Base-by-base conservation (phyloP, 2,329 filamentous ascomycete species). In the Ophiostoma pallidulum region DNA sequence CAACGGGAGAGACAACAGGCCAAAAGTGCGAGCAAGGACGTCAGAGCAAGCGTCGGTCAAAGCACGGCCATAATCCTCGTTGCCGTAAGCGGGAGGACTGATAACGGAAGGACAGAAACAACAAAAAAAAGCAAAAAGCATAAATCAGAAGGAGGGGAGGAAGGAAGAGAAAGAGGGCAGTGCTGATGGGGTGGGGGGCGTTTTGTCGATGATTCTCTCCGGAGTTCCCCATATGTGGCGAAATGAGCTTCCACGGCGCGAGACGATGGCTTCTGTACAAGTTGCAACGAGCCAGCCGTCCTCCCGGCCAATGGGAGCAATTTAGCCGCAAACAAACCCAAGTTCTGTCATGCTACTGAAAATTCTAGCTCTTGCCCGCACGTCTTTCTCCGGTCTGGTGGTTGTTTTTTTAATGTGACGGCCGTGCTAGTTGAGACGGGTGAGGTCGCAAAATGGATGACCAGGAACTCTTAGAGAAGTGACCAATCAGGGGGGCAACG, bases 151-250 rank as follows among this genome's bases (percentile, higher is more conserved):
- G 31, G 14, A n/a, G 14, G n/a, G 12, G 31, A 20, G 29, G 18
- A 29, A 32, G n/a, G 8, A 19, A 18, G 2, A 22, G 16, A 16
- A 39, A 16, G 20, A 19, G 31, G 6, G 24, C 2, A 24, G 8
- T 4, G 28, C 26, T 20, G 24, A 31, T n/a, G 28, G 41, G 29
- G 45, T 32, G 41, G 38, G 36, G 31, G 26, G 26, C 32, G 36
- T 26, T 26, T 47, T 50, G 52, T 55, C 53, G 50, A 50, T 49
- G 33, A 13, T n/a, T n/a, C n/a, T 35, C 38, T 39, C 47, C 54
- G 54, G 54, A 56, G 53, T 56, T 54, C 54, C 54, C 54, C 54
- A 56, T 54, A 40, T 46, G 47, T 24, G 42, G 53, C 54, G 54
- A 54, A 56, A 54, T 54, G 53, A 56, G 49, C 45, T 44, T 47